A percentile compares a stretch with the other conserved stretches of the same genome.
Conservation (phyloP, 2,329 filamentous ascomycete species). For the Niveomyces coronatus region DNA sequence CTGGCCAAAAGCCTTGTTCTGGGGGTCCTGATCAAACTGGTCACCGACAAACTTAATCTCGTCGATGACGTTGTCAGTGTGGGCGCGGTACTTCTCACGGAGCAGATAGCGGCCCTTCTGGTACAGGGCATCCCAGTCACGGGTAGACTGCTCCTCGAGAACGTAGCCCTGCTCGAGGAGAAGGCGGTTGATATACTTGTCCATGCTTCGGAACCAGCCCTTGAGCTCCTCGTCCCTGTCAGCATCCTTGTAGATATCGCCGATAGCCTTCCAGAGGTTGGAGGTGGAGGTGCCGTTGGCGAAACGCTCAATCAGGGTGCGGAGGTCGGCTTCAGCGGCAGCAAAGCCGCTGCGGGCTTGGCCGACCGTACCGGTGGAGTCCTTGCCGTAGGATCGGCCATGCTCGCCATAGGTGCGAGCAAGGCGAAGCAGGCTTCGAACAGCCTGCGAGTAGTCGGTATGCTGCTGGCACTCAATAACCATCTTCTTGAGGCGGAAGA, state of each 20-base stretch:
- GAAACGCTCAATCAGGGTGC: constrained; percentile 86
- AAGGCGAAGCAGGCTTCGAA: constrained; percentile 73
- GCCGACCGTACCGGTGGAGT: constrained; percentile 59
- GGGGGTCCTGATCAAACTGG: constrained; percentile 80
- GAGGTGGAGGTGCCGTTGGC: constrained; percentile 88
- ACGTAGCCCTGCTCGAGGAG: constrained; percentile 87
- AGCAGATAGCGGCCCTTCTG: constrained; percentile 80
- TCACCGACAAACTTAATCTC: constrained; percentile 83
- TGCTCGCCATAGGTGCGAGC: constrained; percentile 80
- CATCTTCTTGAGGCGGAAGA: constrained; percentile 95
- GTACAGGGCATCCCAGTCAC: constrained; percentile 76
- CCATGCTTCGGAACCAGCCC: constrained; percentile 74
- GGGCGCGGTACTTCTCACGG: constrained; percentile 74
- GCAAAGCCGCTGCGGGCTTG: constrained; percentile 59
- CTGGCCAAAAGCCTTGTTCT: constrained; percentile 71
- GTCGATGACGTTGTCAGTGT: constrained; percentile 78
- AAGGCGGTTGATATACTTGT: constrained; percentile 70
- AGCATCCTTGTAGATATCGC: constrained; percentile 76
- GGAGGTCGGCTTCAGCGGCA: constrained; percentile 62
- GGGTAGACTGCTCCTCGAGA: constrained; percentile 66
- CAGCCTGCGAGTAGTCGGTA: constrained; percentile 84
- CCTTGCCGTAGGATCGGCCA: constrained; percentile 51
- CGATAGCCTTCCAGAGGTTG: constrained; percentile 75
- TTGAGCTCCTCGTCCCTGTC: constrained; percentile 79
- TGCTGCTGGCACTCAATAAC: constrained; percentile 93